These are phyloP conservation scores for Excoecaria agallocha DNA, from an alignment of 345 rosid genomes.

Conservation along the genomic window DNA sequence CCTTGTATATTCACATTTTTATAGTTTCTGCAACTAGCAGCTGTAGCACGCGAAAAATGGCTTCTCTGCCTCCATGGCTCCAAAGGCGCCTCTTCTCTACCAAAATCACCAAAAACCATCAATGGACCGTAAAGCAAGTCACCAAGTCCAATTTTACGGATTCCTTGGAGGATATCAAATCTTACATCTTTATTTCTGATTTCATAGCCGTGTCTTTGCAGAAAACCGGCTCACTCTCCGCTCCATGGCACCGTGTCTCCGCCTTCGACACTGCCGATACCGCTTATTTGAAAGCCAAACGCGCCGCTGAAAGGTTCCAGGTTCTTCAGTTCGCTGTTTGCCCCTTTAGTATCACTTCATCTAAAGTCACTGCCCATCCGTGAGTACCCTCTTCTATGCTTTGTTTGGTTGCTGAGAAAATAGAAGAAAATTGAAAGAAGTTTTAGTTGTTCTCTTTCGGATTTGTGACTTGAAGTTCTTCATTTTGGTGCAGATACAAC, in stretches of 20 bases:
- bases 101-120: constrained; percentile 19
- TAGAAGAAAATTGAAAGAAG: neutral
- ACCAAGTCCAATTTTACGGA: constrained; percentile 58
- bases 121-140: constrained; percentile 66
- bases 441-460: neutral
- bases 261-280: constrained; percentile 61
- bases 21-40: neutral
- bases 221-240: constrained; percentile 65
- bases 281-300: constrained; percentile 69
- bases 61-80: constrained; percentile 8
- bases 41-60: constrained; percentile 6
- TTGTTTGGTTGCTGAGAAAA: constrained; percentile 8
- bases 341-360: constrained; percentile 56
- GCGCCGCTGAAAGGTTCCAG: constrained; percentile 72
- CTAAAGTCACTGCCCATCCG: constrained; percentile 64
- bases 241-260: constrained; percentile 82
- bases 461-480: neutral
- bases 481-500: constrained; percentile 58
- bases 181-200: constrained; percentile 57
- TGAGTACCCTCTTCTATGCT: constrained; percentile 25
- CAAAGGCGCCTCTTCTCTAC: constrained; percentile 48
- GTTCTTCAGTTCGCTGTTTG: constrained; percentile 74
- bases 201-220: constrained; percentile 67
- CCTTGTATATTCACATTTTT: neutral
- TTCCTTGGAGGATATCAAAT: constrained; percentile 44